phyloP scores from a whole-genome alignment of 73 alveolate species.

The Diophrys appendiculata region DNA sequence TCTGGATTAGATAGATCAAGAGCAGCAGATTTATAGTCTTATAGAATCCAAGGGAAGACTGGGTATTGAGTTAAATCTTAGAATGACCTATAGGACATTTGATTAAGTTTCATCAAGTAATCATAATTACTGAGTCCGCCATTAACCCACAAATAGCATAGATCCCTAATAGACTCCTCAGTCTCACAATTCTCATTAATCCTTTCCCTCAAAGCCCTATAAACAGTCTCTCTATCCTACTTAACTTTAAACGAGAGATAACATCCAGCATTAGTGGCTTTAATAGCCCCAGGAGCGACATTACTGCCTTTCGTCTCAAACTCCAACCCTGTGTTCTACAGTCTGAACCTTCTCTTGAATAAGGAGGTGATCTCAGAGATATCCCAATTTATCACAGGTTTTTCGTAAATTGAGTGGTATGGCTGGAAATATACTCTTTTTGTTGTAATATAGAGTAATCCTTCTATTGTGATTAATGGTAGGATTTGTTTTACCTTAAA shows the following conservation, averaged over 20 bases:
- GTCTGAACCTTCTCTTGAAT: slow-evolving; percentile 88
- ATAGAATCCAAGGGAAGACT: slow-evolving; percentile 97
- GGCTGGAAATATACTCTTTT: slow-evolving; percentile 94
- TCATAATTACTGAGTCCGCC: slow-evolving; percentile 90
- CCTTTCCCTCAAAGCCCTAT: slow-evolving; percentile 73
- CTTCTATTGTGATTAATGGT: slow-evolving; percentile 90
- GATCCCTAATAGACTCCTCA: slow-evolving; percentile 85
- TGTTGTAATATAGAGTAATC: slow-evolving; percentile 89
- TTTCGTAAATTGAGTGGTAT: slow-evolving; percentile 78
- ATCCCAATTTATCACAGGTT: slow-evolving; percentile 84
- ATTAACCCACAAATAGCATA: slow-evolving; percentile 89
- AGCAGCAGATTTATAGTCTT: slow-evolving; percentile 75
- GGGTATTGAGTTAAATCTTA: slow-evolving; percentile 98
- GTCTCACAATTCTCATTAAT: slow-evolving; percentile 79
- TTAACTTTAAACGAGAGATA: slow-evolving; percentile 83
- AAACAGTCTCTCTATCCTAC: slow-evolving; percentile 87
- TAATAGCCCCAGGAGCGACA: too few species aligned
- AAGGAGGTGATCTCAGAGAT: slow-evolving; percentile 74
- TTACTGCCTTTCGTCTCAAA: slow-evolving; percentile 73
- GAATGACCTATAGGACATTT: slow-evolving; percentile 90
- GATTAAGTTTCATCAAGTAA: slow-evolving; percentile 88
- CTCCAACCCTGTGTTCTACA: slow-evolving; percentile 93
- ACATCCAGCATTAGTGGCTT: slow-evolving; percentile 69
- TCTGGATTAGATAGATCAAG: slow-evolving; percentile 70
- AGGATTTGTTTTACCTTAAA: slow-evolving; percentile 86